A percentile compares a stretch with the other conserved stretches of the same genome.
Evolutionary conservation across 2,329 filamentous ascomycete species (phyloP).

Genomic region (Macrophomina phaseolina): DNA sequence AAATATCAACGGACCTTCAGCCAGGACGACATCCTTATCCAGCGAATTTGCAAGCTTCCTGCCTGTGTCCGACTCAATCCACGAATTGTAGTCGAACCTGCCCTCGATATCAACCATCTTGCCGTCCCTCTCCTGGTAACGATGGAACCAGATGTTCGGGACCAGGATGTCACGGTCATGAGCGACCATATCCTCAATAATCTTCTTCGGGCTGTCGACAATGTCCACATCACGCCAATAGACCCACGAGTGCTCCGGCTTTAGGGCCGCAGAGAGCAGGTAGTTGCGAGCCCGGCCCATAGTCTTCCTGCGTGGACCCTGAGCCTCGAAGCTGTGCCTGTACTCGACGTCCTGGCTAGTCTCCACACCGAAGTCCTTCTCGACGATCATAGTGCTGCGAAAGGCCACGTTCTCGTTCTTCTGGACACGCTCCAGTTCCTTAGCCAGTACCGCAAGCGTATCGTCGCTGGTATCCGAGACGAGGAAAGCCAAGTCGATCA

Average conservation of each 20-base stretch:
- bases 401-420: conserved; percentile 80
- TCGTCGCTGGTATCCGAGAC: conserved; percentile 92
- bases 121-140: conserved; percentile 74
- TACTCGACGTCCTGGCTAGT: conserved; percentile 81
- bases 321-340: conserved; percentile 83
- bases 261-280: conserved; percentile 80
- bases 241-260: conserved; percentile 96
- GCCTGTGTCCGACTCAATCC: conserved; percentile 90
- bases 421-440: conserved; percentile 88
- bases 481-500: conserved; percentile 94
- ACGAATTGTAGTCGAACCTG: conserved; percentile 98
- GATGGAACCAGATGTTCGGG: conserved; percentile 97
- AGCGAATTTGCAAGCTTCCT: conserved; percentile 75
- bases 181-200: conserved; percentile 93
- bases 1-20: conserved; percentile 69
- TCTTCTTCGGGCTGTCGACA: conserved; percentile 82
- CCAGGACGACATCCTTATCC: conserved; percentile 81
- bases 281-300: conserved; percentile 94
- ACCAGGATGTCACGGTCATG: conserved; percentile 93
- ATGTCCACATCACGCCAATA: conserved; percentile 99
- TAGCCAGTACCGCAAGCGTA: conserved; percentile 82
- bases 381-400: conserved; percentile 79
- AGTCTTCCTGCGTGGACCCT: conserved; percentile 86
- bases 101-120: conserved; percentile 80
- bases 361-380: conserved; percentile 85